Evolutionary conservation across 371 early-diverging fungal genomes (phyloP), one percentile per base, ranked within the genome.

Genomic region (Haplosporangium sp.): DNA sequence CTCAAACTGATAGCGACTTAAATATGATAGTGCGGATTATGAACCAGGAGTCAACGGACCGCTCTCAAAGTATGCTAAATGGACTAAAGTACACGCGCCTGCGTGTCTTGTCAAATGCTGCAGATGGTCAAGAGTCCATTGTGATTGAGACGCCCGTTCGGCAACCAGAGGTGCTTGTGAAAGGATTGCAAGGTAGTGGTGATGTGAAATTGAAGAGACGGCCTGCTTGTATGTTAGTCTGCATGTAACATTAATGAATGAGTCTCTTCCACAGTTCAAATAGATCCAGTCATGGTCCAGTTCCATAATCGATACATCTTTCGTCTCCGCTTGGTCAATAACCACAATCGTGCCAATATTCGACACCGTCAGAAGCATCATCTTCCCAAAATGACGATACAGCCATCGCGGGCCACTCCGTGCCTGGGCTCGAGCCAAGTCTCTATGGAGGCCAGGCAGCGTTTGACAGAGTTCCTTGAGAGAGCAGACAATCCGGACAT

Each of bases 151-250:
- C 50, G 59, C 55, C 69, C 1, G 45, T 75, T 42, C 57, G 50
- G 5, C 21, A 46, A 11, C 59, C 54, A 18, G 54, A 61, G 16
- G 16, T 40, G 51, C 59, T 65, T 4, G 43, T 69, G 16, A 62
- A 43, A n/a, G 75, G 75, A 18, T n/a, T 75, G 14, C 65, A 62
- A 59, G 61, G 75, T 69, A 64, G 0, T 21, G 29, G 23, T 10
- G 29, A 54, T 20, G 29, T 29, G 29, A 29, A 29, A 29, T 29
- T 29, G 29, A 29, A 29, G 29, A 29, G 29, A 29, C 29, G 4
- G 4, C 29, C 29, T 29, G 29, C 29, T 7, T 53, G 13, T 29
- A 8, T 14, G 21, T 6, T 41, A 6, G n/a, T 21, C 1, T 20
- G 29, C 11, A n/a, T 45, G 9, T 41, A 0, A 40, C 1, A 13